Percentiles rank a stretch among this genome's conserved stretches.
Conservation (phyloP, 345 rosid species). For the Citrus inodora region DNA sequence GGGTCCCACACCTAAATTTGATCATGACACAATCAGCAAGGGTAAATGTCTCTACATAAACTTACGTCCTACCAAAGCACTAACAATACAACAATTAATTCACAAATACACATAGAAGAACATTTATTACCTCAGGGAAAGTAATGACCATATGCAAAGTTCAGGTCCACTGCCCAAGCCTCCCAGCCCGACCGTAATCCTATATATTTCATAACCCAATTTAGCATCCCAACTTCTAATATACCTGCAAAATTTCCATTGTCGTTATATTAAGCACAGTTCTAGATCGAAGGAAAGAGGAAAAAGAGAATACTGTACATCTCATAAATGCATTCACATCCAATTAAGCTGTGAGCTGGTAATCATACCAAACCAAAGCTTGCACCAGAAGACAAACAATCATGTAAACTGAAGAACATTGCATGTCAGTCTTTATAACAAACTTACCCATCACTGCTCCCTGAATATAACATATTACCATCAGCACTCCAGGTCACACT, state of each 20-base stretch:
- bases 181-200: slow-evolving; percentile 84
- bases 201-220: slow-evolving; percentile 60
- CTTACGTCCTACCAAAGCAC: neutral
- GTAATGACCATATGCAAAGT: slow-evolving; percentile 84
- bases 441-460: slow-evolving; percentile 92
- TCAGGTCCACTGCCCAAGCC: slow-evolving; percentile 64
- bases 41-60: neutral
- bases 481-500: slow-evolving; percentile 79
- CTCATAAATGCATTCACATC: neutral
- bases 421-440: neutral
- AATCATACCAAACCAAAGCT: neutral
- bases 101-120: neutral
- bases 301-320: neutral
- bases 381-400: neutral
- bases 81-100: neutral
- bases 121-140: slow-evolving; percentile 61
- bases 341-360: neutral
- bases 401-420: neutral
- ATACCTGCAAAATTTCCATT: slow-evolving; percentile 42
- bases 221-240: slow-evolving; percentile 91
- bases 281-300: neutral
- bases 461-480: slow-evolving; percentile 61
- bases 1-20: slow-evolving; percentile 56
- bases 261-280: neutral
- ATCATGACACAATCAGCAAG: slow-evolving; percentile 18